phyloP scores from a whole-genome alignment of 179 eudicot species.

The Gypsophila paniculata region DNA sequence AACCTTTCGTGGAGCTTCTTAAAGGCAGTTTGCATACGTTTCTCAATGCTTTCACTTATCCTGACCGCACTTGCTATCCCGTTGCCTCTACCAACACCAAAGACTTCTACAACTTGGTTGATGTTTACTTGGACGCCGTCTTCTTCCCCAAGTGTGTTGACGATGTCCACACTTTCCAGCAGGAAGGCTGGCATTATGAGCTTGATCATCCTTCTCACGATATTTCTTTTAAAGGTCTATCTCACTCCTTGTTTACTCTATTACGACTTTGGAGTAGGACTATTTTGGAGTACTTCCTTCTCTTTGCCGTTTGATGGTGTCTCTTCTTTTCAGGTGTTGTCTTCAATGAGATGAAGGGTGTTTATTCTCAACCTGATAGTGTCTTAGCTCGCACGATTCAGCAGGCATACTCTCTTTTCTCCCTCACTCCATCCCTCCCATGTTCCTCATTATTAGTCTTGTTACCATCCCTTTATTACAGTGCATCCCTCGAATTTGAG shows the following conservation, averaged over 20 bases:
- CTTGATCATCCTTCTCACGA: slow-evolving; percentile 80
- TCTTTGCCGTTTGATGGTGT: neutral
- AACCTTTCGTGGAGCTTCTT: slow-evolving; percentile 91
- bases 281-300: neutral
- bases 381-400: slow-evolving; percentile 74
- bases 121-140: slow-evolving; percentile 95
- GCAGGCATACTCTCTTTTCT: slow-evolving; percentile 48
- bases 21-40: slow-evolving; percentile 94
- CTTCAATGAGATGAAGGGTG: slow-evolving; percentile 99
- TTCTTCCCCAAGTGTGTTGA: slow-evolving; percentile 93
- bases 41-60: slow-evolving; percentile 92
- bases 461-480: neutral
- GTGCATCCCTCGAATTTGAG: neutral
- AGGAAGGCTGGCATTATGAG: slow-evolving; percentile 99
- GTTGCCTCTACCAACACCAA: slow-evolving; percentile 94
- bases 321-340: slow-evolving; percentile 69
- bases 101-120: slow-evolving; percentile 97
- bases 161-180: slow-evolving; percentile 78
- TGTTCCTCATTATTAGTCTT: neutral
- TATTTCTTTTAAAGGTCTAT: slow-evolving; percentile 74
- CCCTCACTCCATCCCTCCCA: neutral
- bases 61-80: slow-evolving; percentile 97
- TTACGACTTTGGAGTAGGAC: neutral
- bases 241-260: neutral
- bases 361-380: slow-evolving; percentile 95